phyloP scores from a whole-genome alignment of 495 filamentous ascomycete genomes.

The Xylaria nigripes region DNA sequence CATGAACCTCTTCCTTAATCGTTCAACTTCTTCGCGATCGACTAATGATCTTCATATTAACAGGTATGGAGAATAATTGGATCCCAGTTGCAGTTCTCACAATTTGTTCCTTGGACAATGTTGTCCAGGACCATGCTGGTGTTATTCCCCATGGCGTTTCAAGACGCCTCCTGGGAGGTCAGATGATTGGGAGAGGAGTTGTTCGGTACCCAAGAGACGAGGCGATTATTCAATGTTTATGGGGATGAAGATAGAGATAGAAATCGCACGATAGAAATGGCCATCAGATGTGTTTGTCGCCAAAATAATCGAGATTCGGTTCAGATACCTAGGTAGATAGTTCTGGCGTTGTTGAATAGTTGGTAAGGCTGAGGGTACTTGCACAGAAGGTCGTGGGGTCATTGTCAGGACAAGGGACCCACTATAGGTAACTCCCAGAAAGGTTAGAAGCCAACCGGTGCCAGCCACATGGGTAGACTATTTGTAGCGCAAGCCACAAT shows the following conservation, averaged over 20 bases:
- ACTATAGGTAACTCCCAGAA: neutral
- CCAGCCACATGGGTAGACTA: too few relatives aligned
- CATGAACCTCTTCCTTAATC: slow-evolving; percentile 95
- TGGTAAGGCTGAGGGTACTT: slow-evolving; percentile 5
- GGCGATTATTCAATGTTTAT: neutral
- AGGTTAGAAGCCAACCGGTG: too few relatives aligned
- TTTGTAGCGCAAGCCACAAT: too few relatives aligned
- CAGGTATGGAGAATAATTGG: neutral
- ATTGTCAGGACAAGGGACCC: neutral
- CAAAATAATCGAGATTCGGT: neutral
- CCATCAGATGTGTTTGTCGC: neutral
- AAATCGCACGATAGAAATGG: neutral
- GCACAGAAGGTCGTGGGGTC: neutral
- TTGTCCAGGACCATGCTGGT: slow-evolving; percentile 80
- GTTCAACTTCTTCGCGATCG: slow-evolving; percentile 92
- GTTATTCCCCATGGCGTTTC: slow-evolving; percentile 67
- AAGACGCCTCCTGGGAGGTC: slow-evolving; percentile 14
- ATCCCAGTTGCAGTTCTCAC: slow-evolving; percentile 36
- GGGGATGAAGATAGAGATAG: neutral
- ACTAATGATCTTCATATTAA: slow-evolving; percentile 45
- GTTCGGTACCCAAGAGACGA: neutral
- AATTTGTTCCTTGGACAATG: slow-evolving; percentile 94
- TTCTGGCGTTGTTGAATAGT: too few relatives aligned
- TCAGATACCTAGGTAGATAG: slow-evolving; percentile 17
- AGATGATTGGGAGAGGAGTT: slow-evolving; percentile 2